A percentile compares a stretch with the other conserved stretches of the same genome.
These are phyloP conservation scores for Raffaelea albimanens DNA, from an alignment of 2,329 filamentous ascomycete genomes.

Conservation along the genomic window DNA sequence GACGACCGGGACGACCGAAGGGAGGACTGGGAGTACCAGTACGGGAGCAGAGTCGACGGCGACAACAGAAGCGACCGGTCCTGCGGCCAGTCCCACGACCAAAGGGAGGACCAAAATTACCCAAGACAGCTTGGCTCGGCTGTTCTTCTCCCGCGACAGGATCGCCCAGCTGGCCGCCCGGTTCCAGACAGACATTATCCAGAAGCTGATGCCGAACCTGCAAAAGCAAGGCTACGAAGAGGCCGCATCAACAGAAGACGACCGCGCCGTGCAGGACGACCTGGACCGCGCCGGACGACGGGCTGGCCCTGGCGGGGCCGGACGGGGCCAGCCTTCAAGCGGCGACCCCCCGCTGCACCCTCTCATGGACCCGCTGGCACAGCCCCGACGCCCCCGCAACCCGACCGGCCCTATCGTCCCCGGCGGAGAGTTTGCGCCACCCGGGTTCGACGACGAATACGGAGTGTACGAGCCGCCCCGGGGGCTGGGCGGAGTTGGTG, in stretches of 20 bases:
- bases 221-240: slow-evolving; percentile 69
- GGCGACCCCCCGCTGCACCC: slow-evolving; percentile 54
- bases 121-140: slow-evolving; percentile 32
- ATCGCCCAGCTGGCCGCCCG: slow-evolving; percentile 59
- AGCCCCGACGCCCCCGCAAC: slow-evolving; percentile 43
- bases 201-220: slow-evolving; percentile 70
- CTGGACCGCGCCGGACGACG: slow-evolving; percentile 30
- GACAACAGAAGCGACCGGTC: no score
- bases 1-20: no score
- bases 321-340: slow-evolving; percentile 35
- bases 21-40: no score
- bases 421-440: slow-evolving; percentile 67
- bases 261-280: slow-evolving; percentile 29
- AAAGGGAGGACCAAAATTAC: neutral
- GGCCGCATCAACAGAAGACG: slow-evolving; percentile 15
- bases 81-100: no score
- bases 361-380: slow-evolving; percentile 51
- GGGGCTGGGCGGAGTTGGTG: slow-evolving; percentile 10
- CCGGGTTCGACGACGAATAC: slow-evolving; percentile 88
- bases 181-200: slow-evolving; percentile 71
- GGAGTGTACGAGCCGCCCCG: slow-evolving; percentile 65
- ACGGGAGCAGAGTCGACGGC: no score
- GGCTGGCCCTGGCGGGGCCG: slow-evolving; percentile 17
- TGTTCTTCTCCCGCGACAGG: slow-evolving; percentile 66
- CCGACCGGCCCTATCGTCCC: slow-evolving; percentile 38